A percentile compares a stretch with the other conserved stretches of the same genome.
Conservation (phyloP, 1,284 basidiomycete genomes). For the Bothia castanella region DNA sequence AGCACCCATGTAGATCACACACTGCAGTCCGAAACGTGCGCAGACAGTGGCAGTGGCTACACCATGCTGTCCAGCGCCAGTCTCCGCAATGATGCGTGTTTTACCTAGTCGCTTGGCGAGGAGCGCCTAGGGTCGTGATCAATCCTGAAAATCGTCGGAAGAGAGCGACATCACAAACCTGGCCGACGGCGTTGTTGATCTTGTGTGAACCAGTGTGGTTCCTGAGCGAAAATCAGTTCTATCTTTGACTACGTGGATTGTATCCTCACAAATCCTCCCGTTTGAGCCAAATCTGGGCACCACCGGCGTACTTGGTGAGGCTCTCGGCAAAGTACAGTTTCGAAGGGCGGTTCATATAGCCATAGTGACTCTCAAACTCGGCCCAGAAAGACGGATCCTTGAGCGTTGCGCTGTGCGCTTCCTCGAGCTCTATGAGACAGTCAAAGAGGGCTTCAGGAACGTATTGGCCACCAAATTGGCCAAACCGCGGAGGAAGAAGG, state of each 20-base stretch:
- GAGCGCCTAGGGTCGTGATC: conserved; percentile 58
- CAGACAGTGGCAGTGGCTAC: conserved; percentile 98
- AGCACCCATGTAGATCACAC: conserved; percentile 97
- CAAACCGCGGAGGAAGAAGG: conserved; percentile 61
- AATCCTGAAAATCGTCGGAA: background rate
- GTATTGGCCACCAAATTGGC: conserved; percentile 95
- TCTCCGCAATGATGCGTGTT: conserved; percentile 97
- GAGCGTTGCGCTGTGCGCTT: conserved; percentile 83
- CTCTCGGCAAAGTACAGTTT: conserved; percentile 56
- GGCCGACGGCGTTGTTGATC: conserved; percentile 94
- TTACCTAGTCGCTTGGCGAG: conserved; percentile 92
- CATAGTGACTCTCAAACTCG: conserved; percentile 86
- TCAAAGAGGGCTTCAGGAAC: conserved; percentile 94
- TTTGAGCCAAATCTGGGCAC: conserved; percentile 97
- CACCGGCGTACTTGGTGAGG: conserved; percentile 37
- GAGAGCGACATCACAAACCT: conserved; percentile 41
- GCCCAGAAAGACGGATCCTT: conserved; percentile 90
- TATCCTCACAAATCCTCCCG: conserved; percentile 83
- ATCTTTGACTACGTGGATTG: conserved; percentile 5
- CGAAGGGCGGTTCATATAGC: conserved; percentile 54
- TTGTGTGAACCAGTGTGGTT: conserved; percentile 98
- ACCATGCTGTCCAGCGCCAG: conserved; percentile 97
- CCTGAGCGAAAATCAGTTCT: conserved; percentile 34
- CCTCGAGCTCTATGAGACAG: conserved; percentile 87
- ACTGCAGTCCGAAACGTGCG: conserved; percentile 94